Evolutionary conservation across 2,329 filamentous ascomycete species (phyloP), one percentile per base, ranked within the genome.

Genomic region (Pestalotiopsis sp.): DNA sequence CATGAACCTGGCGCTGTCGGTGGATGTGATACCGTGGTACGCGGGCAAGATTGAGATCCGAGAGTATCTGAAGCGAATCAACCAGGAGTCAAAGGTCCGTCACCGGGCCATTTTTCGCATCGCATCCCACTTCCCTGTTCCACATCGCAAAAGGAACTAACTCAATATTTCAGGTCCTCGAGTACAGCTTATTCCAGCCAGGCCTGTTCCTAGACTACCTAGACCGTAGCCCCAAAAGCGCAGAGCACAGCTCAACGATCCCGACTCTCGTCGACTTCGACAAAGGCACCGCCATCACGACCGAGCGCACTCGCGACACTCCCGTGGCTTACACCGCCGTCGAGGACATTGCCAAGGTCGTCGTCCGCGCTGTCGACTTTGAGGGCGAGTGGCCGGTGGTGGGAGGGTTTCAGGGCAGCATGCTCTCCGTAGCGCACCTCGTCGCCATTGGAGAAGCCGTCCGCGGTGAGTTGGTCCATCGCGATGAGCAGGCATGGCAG

Each of bases 131-230:
- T 14, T 17, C 6, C 17, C 13, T 0, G 36, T 9, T 7, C 6
- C 6, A 14, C 13, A 36, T 7, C n/a, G 20, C 58, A 36, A 25
- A 52, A 23, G 27, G 27, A 25, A 31, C 9, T 23, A 40, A 49
- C 9, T 4, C 40, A 52, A 2, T 40, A 52, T 3, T 5, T 9
- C 20, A 65, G 62, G 62, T 65, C 38, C n/a, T 65, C 12, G 62
- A 65, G 23, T 65, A 65, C 40, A 20, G 79, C 0, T 77, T 85
- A 2, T 87, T 87, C 76, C 84, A 86, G 66, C 82, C 83, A 1
- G 83, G 83, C 4, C 70, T 83, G 20, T 85, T 86, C 73, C 71
- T 83, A 45, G 79, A 87, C 72, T 87, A 87, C 77, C 78, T 87
- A 13, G 82, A 81, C 17, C 77, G 79, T 66, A 84, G 85, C 0